These are phyloP conservation scores for Sanguinoderma infundibulare DNA, from an alignment of 1,284 basidiomycete genomes.

Conservation along the genomic window DNA sequence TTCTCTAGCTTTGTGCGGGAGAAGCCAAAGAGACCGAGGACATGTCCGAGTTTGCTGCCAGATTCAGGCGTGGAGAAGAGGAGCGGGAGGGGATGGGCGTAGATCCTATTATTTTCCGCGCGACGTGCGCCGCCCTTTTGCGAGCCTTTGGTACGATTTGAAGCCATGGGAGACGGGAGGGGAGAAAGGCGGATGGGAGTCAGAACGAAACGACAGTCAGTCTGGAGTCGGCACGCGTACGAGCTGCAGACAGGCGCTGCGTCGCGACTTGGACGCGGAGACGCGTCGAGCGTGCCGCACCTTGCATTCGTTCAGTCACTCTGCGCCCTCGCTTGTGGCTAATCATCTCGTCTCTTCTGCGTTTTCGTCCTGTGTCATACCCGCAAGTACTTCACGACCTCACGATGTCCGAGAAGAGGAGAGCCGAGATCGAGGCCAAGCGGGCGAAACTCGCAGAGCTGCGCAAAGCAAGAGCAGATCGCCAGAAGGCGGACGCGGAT, in stretches of 20 bases:
- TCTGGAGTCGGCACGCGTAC: background rate
- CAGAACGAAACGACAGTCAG: background rate
- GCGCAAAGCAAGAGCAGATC: slow-evolving; percentile 70
- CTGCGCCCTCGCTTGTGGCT: background rate
- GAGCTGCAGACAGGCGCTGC: no score
- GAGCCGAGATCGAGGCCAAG: slow-evolving; percentile 92
- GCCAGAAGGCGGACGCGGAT: slow-evolving; percentile 64
- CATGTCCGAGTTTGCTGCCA: slow-evolving; percentile 35
- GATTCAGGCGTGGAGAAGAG: slow-evolving; percentile 50
- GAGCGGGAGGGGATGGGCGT: slow-evolving; percentile 68
- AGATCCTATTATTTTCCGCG: slow-evolving; percentile 67
- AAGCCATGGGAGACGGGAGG: slow-evolving; percentile 43
- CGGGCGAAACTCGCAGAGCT: slow-evolving; percentile 87
- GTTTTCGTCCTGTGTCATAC: background rate
- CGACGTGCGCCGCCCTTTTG: slow-evolving; percentile 57
- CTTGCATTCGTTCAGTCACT: background rate
- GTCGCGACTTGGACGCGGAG: slow-evolving; percentile 8
- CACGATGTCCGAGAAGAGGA: slow-evolving; percentile 48
- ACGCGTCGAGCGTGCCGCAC: slow-evolving; percentile 10
- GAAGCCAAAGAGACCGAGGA: slow-evolving; percentile 60
- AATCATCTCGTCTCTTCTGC: background rate
- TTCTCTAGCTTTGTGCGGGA: slow-evolving; percentile 54
- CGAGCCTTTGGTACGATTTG: slow-evolving; percentile 39
- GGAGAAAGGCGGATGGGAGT: slow-evolving; percentile 3
- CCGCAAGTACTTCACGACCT: background rate